phyloP scores from a whole-genome alignment of 345 rosid species.

The Capsella bursapastoris region DNA sequence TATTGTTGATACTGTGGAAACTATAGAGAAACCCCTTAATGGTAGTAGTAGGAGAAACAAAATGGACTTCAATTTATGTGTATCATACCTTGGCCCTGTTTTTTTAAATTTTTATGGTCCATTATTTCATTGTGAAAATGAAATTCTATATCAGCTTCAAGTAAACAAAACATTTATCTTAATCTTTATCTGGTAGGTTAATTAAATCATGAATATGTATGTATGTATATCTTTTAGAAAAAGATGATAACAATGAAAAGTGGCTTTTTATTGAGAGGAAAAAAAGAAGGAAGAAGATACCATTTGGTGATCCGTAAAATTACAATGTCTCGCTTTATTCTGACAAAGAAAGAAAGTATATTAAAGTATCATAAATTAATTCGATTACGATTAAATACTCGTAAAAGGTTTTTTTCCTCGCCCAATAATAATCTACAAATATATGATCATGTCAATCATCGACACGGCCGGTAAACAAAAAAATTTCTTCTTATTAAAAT shows the following conservation, averaged over 20 bases:
- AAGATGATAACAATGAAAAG: slow-evolving; percentile 26
- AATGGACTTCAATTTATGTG: not conserved
- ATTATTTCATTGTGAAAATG: too few relatives aligned
- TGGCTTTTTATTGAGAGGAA: slow-evolving; percentile 16
- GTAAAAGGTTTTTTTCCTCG: too few relatives aligned
- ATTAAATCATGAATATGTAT: slow-evolving; percentile 16
- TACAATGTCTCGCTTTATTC: slow-evolving; percentile 37
- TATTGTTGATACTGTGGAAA: too few relatives aligned
- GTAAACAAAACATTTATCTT: not conserved
- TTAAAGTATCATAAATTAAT: not conserved
- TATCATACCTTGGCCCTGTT: too few relatives aligned
- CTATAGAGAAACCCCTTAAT: not conserved
- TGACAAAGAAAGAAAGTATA: slow-evolving; percentile 37
- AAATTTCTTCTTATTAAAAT: not conserved
- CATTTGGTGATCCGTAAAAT: slow-evolving; percentile 19
- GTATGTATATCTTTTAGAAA: slow-evolving; percentile 5
- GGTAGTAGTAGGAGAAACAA: not conserved
- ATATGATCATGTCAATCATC: not conserved
- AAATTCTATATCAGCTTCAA: not conserved
- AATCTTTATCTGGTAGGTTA: slow-evolving; percentile 3
- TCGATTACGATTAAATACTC: not conserved
- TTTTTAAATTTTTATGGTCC: too few relatives aligned
- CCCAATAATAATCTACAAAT: too few relatives aligned
- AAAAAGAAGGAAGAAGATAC: slow-evolving; percentile 2
- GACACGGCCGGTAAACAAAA: not conserved